phyloP scores from a whole-genome alignment of 164 flowering plant species.

The Tetrastigma voinierianum region DNA sequence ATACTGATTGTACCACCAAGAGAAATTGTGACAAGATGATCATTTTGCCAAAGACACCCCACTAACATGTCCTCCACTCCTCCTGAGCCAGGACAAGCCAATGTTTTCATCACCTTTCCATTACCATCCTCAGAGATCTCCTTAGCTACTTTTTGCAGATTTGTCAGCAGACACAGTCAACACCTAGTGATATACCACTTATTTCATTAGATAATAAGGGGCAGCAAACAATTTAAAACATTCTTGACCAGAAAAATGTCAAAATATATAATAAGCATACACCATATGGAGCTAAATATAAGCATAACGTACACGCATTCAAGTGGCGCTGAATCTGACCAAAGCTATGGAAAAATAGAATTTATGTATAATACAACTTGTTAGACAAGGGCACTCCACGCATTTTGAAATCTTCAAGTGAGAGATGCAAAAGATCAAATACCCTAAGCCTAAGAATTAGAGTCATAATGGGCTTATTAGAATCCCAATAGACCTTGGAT shows the following conservation, averaged over 20 bases:
- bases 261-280: neutral
- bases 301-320: too few species aligned
- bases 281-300: neutral
- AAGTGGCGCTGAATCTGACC: too few species aligned
- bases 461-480: too few species aligned
- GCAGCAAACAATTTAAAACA: constrained; percentile 2
- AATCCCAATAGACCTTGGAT: too few species aligned
- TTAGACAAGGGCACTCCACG: too few species aligned
- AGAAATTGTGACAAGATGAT: constrained; percentile 82
- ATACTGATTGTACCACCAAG: constrained; percentile 84
- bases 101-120: constrained; percentile 72
- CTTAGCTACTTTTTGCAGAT: constrained; percentile 94
- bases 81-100: constrained; percentile 69
- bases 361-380: too few species aligned
- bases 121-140: constrained; percentile 70
- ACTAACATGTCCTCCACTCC: constrained; percentile 97
- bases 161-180: constrained; percentile 97
- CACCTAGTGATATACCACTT: constrained; percentile 46
- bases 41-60: constrained; percentile 96
- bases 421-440: too few species aligned
- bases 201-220: constrained; percentile 1
- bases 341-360: too few species aligned
- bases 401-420: too few species aligned
- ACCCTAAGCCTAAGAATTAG: too few species aligned
- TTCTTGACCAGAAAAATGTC: neutral